Evolutionary conservation across 2,329 filamentous ascomycete species (phyloP), one percentile per base, ranked within the genome.

Genomic region (Fusarium sp.): DNA sequence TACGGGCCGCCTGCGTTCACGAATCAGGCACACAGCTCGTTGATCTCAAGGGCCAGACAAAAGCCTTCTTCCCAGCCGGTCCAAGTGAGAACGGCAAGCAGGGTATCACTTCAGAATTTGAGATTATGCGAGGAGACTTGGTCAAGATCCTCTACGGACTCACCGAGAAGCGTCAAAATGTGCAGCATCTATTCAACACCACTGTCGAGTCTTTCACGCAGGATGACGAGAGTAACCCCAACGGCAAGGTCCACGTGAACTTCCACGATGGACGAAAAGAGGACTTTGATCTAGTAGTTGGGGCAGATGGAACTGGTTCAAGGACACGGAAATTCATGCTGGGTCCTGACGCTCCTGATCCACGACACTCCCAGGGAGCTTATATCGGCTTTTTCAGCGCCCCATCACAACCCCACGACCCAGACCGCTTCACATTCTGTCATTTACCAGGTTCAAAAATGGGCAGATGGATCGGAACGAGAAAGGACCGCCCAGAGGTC

Each of bases 341-440:
- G 1, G 66, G 67, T 8, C 58, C 58, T 4, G 46, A 57, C 4
- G 58, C 62, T 12, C 62, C 62, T 1, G 67, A 70, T 30, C 62
- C 67, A 18, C 36, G 66, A 12, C 51, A 67, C 36, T 52, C 34
- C 8, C 48, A 63, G 0, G 67, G 67, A 5, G 66, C n/a, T 60
- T 75, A 69, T 9, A 61, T 68, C 50, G 66, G 65, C 16, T 68
- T 61, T 36, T 69, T 69, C 37, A 69, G 65, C 31, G 2, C 43
- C 27, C 44, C 55, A 11, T 58, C 55, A 30, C n/a, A 34, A 6
- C 28, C 55, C 11, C 36, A 39, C 10, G 55, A 58, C 18, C 51
- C 55, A 6, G 44, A 58, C 27, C 50, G 55, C 10, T 43, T 58
- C 15, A 58, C 55, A 8, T 15, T 58, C 15, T 58, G 44, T 10